Percentiles rank a stretch among this genome's conserved stretches.
Evolutionary conservation across 2,329 filamentous ascomycete species (phyloP).

Genomic region (Aspergillus vadensis): DNA sequence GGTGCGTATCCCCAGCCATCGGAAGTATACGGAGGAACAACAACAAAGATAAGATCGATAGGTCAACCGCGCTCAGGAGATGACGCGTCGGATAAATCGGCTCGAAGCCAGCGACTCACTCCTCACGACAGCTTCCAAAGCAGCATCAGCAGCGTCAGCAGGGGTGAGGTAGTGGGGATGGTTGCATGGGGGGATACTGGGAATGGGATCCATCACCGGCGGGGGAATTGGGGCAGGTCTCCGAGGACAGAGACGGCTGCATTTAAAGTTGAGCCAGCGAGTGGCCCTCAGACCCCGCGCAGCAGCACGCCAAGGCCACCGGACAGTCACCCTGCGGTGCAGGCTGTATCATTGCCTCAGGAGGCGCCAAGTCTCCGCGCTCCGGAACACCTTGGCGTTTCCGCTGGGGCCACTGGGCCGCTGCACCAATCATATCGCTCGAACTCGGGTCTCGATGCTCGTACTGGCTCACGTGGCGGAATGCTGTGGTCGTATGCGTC

Average conservation of each 20-base stretch:
- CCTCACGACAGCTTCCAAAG: background rate
- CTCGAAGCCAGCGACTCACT: background rate
- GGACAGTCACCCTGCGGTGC: slow-evolving; percentile 10
- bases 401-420: slow-evolving; percentile 15
- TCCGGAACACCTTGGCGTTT: slow-evolving; percentile 22
- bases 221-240: slow-evolving; percentile 1
- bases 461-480: slow-evolving; percentile 19
- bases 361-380: slow-evolving; percentile 23
- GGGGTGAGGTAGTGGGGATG: background rate
- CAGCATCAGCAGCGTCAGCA: background rate
- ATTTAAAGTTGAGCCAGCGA: slow-evolving; percentile 15
- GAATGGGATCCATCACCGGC: slow-evolving; percentile 8
- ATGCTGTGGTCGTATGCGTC: slow-evolving; percentile 19
- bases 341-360: slow-evolving; percentile 9
- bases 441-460: background rate
- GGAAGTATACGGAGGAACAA: slow-evolving; percentile 14
- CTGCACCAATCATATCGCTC: slow-evolving; percentile 12
- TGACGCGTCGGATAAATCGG: slow-evolving; percentile 21
- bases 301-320: slow-evolving; percentile 18
- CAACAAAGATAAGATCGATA: slow-evolving; percentile 14
- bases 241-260: slow-evolving; percentile 1
- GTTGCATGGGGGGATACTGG: background rate
- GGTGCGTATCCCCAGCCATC: background rate
- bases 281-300: slow-evolving; percentile 14
- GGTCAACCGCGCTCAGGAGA: slow-evolving; percentile 13